Base-by-base conservation (phyloP, 129 eudicot genomes). In the Centrapalus pauciflorus region DNA sequence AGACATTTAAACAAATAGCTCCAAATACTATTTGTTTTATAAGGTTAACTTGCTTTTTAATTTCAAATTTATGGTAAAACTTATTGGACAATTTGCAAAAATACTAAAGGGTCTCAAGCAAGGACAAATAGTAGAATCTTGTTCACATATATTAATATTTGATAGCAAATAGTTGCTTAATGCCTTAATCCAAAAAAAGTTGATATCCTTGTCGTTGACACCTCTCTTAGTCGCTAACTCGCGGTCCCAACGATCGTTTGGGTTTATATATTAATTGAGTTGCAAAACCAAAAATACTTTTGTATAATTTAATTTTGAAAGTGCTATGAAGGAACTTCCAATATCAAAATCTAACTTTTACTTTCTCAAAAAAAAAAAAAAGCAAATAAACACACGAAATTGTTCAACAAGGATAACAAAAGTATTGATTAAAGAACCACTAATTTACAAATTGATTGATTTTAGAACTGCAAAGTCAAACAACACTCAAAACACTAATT, bases 401-500 rank as follows among this genome's bases (percentile, higher is more conserved):
- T 29, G 55, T 35, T 68, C 40, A 54, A 68, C 55, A 12, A 51
- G 51, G 9, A 49, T 7, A 72, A n/a, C 34, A 51, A 51, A 51
- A 35, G 63, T 26, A 10, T 51, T 38, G 64, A 7, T 48, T 10
- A 26, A 63, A 63, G 30, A 62, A 27, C 51, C 56, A 63, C 37
- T 32, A 61, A 64, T 55, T 32, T 2, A 54, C 72, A 73, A 54
- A 65, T 38, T 43, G 4, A 30, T 60, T 21, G 30, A 64, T 29
- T 64, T 54, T 13, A n/a, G 41, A 67, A 41, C 10, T 40, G 30
- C n/a, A 54, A 66, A 64, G 60, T 64, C 78, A 74, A 55, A 32
- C 66, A 16, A 27, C 38, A 64, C 26, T 12, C 41, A 25, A 23
- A 55, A 23, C 19, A 45, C 55, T 30, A 66, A n/a, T 65, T 56